phyloP scores from a whole-genome alignment of 345 rosid genomes.

The Eucalyptus marginata region DNA sequence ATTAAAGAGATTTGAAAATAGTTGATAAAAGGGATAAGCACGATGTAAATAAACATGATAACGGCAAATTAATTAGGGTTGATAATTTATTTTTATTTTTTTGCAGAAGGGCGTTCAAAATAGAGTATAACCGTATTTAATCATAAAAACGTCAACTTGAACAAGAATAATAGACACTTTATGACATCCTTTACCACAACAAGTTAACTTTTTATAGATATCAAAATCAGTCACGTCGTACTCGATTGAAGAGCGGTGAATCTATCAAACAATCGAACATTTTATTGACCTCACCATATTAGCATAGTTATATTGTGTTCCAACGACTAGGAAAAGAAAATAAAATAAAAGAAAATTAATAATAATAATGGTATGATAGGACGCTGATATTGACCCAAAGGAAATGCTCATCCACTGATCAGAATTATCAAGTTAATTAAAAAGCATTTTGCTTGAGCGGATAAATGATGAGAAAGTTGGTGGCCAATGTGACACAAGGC shows the following conservation, averaged over 20 bases:
- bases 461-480: background rate
- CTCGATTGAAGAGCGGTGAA: background rate
- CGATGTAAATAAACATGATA: background rate
- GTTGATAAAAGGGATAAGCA: background rate
- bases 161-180: background rate
- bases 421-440: background rate
- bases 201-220: too few relatives aligned
- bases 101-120: background rate
- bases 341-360: fast-evolving
- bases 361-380: background rate
- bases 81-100: background rate
- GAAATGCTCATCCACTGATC: background rate
- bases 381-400: background rate
- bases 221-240: background rate
- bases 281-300: background rate
- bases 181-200: background rate
- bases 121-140: background rate
- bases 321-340: background rate
- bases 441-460: background rate
- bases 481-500: background rate
- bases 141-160: background rate
- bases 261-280: background rate
- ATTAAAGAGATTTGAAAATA: background rate
- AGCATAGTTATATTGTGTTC: background rate
- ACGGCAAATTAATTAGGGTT: background rate